A percentile compares a stretch with the other conserved stretches of the same genome.
Conservation (phyloP, 2,329 filamentous ascomycete genomes). For the Venturia oleaginea region DNA sequence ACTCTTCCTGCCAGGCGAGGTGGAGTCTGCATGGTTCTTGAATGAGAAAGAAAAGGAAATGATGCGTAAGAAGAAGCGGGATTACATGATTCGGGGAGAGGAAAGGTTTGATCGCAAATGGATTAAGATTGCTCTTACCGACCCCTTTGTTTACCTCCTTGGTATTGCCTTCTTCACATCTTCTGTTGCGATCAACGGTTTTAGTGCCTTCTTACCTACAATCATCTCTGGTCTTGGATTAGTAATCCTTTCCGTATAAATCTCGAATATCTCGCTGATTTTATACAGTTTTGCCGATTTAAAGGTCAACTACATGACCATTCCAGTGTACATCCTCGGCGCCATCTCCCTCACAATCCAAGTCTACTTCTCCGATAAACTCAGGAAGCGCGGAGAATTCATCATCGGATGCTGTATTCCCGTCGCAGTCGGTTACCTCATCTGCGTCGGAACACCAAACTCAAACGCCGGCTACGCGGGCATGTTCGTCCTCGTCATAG, state of each 20-base stretch:
- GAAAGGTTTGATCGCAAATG: slow-evolving; percentile 24
- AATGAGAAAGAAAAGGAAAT: slow-evolving; percentile 15
- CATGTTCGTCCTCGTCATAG: slow-evolving; percentile 26
- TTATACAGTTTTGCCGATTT: slow-evolving; percentile 18
- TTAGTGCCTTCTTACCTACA: slow-evolving; percentile 28
- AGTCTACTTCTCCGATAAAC: slow-evolving; percentile 25
- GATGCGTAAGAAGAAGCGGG: slow-evolving; percentile 23
- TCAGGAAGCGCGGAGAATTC: slow-evolving; percentile 25
- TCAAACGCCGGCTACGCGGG: slow-evolving; percentile 25
- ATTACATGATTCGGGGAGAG: slow-evolving; percentile 23
- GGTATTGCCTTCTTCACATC: slow-evolving; percentile 26
- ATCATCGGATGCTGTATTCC: slow-evolving; percentile 23
- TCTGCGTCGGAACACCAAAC: slow-evolving; percentile 24
- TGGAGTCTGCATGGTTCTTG: slow-evolving; percentile 23
- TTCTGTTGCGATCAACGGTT: slow-evolving; percentile 26
- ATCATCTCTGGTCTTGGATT: slow-evolving; percentile 28
- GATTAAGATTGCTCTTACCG: slow-evolving; percentile 23
- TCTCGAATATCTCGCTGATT: not conserved
- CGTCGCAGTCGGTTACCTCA: slow-evolving; percentile 27
- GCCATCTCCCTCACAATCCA: slow-evolving; percentile 21
- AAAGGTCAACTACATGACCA: slow-evolving; percentile 21
- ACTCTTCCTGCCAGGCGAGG: slow-evolving; percentile 19
- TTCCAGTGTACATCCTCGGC: slow-evolving; percentile 28
- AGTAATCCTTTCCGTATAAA: slow-evolving; percentile 9
- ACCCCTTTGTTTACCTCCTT: slow-evolving; percentile 24